Evolutionary conservation across 1,139 yeast genomes (phyloP).

Genomic region (Saccharomyces hybrid): DNA sequence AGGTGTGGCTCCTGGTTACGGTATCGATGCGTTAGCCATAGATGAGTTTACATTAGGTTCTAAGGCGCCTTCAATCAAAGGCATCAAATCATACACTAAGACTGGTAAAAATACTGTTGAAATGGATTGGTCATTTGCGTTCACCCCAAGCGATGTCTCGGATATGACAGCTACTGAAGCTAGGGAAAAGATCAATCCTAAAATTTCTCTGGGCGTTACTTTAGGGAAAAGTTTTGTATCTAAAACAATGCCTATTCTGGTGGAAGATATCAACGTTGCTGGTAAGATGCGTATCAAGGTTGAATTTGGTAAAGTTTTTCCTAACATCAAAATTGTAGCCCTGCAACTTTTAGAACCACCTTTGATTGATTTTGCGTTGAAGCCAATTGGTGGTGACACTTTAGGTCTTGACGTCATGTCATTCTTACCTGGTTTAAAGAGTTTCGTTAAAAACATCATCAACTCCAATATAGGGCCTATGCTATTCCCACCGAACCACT

Average conservation of each 20-base stretch:
- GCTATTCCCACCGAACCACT: slow-evolving; percentile 76
- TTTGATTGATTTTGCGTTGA: slow-evolving; percentile 64
- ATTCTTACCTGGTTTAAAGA: slow-evolving; percentile 67
- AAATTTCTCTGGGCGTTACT: slow-evolving; percentile 71
- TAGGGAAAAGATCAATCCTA: slow-evolving; percentile 64
- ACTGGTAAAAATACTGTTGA: slow-evolving; percentile 60
- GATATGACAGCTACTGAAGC: slow-evolving; percentile 74
- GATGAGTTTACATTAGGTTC: slow-evolving; percentile 75
- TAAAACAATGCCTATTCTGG: slow-evolving; percentile 65
- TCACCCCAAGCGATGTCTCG: slow-evolving; percentile 73
- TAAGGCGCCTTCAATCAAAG: slow-evolving; percentile 66
- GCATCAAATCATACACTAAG: slow-evolving; percentile 64
- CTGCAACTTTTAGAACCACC: slow-evolving; percentile 72
- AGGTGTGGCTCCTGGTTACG: slow-evolving; percentile 74
- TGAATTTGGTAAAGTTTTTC: slow-evolving; percentile 56
- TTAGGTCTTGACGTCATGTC: slow-evolving; percentile 79
- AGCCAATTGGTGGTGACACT: slow-evolving; percentile 82
- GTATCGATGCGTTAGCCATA: slow-evolving; percentile 62
- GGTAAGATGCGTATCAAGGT: slow-evolving; percentile 66
- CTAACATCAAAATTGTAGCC: slow-evolving; percentile 65
- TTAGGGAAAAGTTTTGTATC: slow-evolving; percentile 73
- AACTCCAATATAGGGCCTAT: slow-evolving; percentile 66
- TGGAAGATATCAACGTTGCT: slow-evolving; percentile 68
- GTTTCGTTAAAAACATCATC: slow-evolving; percentile 63
- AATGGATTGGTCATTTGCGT: slow-evolving; percentile 79